A percentile compares a stretch with the other conserved stretches of the same genome.
These are phyloP conservation scores for Candida jianshihensis DNA, from an alignment of 805 yeast species.

Conservation along the genomic window DNA sequence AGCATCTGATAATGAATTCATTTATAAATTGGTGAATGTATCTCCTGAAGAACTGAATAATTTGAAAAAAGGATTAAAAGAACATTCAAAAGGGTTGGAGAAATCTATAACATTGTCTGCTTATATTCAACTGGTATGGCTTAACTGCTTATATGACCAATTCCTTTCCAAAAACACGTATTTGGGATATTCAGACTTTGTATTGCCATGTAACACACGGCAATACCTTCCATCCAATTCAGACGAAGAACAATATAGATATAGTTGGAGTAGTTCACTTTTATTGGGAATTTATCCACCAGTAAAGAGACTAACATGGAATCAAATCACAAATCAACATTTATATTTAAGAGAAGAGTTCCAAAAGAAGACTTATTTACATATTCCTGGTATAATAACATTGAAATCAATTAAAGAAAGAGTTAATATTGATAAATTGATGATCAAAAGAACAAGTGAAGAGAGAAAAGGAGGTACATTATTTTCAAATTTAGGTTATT, in stretches of 20 bases:
- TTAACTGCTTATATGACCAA: constrained; percentile 9
- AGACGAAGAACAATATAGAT: constrained; percentile 9
- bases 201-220: constrained; percentile 17
- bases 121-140: constrained; percentile 13
- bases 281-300: constrained; percentile 8
- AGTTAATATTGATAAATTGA: constrained; percentile 11
- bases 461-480: constrained; percentile 8
- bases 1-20: constrained; percentile 5
- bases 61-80: background rate
- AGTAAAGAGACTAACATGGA: constrained; percentile 3
- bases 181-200: constrained; percentile 8
- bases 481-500: constrained; percentile 16
- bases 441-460: constrained; percentile 5
- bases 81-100: background rate
- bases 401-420: constrained; percentile 1
- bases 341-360: constrained; percentile 4
- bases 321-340: constrained; percentile 3
- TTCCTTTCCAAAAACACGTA: background rate
- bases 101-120: constrained; percentile 14
- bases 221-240: constrained; percentile 6
- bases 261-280: constrained; percentile 15
- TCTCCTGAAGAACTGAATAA: background rate
- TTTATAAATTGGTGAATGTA: constrained; percentile 8
- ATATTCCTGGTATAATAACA: constrained; percentile 13
- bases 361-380: constrained; percentile 3